Base-by-base conservation (phyloP, 164 flowering plant species). In the Tetracentron sinense region DNA sequence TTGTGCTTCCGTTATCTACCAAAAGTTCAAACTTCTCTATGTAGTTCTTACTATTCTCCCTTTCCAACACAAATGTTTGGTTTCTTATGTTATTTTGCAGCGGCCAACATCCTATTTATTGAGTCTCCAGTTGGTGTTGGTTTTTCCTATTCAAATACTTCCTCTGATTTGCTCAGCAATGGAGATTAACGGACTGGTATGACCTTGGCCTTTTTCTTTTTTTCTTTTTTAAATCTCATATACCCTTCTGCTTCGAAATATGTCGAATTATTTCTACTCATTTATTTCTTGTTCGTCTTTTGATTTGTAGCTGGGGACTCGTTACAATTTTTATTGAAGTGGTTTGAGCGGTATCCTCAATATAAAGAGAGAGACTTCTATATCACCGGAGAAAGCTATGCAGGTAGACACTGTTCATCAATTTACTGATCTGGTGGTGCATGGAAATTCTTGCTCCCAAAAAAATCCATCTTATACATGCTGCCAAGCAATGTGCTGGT, bases 41-140 rank as follows among this genome's bases (percentile, higher is more conserved):
- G n/a, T n/a, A n/a, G n/a, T n/a, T n/a, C n/a, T n/a, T n/a, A n/a
- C n/a, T n/a, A n/a, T n/a, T n/a, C n/a, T n/a, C n/a, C n/a, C n/a
- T n/a, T n/a, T n/a, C n/a, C n/a, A n/a, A n/a, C n/a, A n/a, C n/a
- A n/a, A n/a, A n/a, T n/a, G n/a, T n/a, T n/a, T n/a, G n/a, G 6
- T 33, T 5, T 35, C 27, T 51, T 60, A 6, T 50, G 25, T 31
- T 12, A 56, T 50, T 65, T 65, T 78, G 83, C 94, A 90, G 97
- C 72, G 78, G 95, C 97, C 62, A 90, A 90, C 65, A 27, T 91
- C 64, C 63, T 91, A 33, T 91, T 91, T 74, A 61, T 91, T 38
- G 97, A 91, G 53, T 82, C 97, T n/a, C 97, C 97, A 42, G 93
- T 74, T 72, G 97, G 97, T 61, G 96, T 87, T 71, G 97, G 97